A percentile compares a stretch with the other conserved stretches of the same genome.
Evolutionary conservation across 495 filamentous ascomycete species (phyloP).

Genomic region (Hypoxylon lenormandii): DNA sequence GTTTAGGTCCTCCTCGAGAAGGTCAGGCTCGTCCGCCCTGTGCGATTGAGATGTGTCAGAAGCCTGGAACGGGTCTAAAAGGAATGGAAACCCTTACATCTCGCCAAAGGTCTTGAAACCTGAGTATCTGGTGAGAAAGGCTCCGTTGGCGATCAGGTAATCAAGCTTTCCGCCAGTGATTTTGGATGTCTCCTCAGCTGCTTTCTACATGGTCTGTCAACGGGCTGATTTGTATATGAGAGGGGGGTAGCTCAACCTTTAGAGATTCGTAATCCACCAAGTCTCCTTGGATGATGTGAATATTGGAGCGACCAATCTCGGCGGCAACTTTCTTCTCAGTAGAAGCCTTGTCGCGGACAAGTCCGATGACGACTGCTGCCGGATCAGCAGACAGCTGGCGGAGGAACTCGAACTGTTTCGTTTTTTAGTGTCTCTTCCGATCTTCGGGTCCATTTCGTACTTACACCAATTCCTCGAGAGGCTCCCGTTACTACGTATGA

Average conservation of each 20-base stretch:
- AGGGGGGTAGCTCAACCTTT: conserved; percentile 38
- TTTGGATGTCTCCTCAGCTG: conserved; percentile 50
- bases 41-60: conserved; percentile 12
- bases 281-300: conserved; percentile 63
- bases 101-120: conserved; percentile 22
- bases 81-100: conserved; percentile 36
- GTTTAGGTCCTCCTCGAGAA: conserved; percentile 47
- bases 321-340: conserved; percentile 51
- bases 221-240: background rate
- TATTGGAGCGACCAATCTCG: conserved; percentile 54
- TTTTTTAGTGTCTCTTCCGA: conserved; percentile 13
- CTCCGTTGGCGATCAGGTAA: conserved; percentile 67
- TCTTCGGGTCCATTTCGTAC: conserved; percentile 1
- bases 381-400: conserved; percentile 51
- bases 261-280: conserved; percentile 58
- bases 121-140: conserved; percentile 25
- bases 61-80: background rate
- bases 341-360: conserved; percentile 52
- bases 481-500: conserved; percentile 53
- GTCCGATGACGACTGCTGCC: conserved; percentile 52
- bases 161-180: conserved; percentile 62
- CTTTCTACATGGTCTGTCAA: conserved; percentile 46
- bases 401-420: conserved; percentile 51
- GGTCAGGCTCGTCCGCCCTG: conserved; percentile 47
- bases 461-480: conserved; percentile 53